These are phyloP conservation scores for Salisapilia sapeloensis DNA, from an alignment of 352 stramenopile genomes.

Conservation along the genomic window DNA sequence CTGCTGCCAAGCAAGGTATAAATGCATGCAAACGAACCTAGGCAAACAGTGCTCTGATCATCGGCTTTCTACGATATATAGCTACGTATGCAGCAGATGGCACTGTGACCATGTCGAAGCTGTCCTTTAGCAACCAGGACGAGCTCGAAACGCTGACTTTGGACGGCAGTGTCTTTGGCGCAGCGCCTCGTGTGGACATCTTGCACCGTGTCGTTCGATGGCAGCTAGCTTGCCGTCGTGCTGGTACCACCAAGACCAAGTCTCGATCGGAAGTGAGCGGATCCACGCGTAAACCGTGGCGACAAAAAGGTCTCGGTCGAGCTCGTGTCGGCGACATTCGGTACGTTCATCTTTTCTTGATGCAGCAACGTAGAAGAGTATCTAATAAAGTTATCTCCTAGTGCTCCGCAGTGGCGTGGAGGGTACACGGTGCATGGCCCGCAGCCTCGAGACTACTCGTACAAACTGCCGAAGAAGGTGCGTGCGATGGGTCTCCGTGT, in stretches of 20 bases:
- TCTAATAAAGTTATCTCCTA: slow-evolving; percentile 1
- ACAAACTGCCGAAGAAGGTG: slow-evolving; percentile 79
- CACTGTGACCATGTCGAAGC: slow-evolving; percentile 46
- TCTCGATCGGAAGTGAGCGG: slow-evolving; percentile 74
- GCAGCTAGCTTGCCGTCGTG: slow-evolving; percentile 68
- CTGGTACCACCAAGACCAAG: slow-evolving; percentile 82
- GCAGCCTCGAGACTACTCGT: slow-evolving; percentile 76
- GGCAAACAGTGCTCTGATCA: neutral
- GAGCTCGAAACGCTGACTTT: slow-evolving; percentile 35
- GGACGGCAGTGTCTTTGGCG: slow-evolving; percentile 55
- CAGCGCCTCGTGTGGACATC: slow-evolving; percentile 67
- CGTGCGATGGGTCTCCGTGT: slow-evolving; percentile 74
- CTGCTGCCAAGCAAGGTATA: slow-evolving; percentile 29
- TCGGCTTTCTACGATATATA: slow-evolving; percentile 1
- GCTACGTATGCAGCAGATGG: slow-evolving; percentile 30
- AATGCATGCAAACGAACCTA: neutral
- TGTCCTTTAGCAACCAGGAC: slow-evolving; percentile 28
- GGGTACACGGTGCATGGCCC: slow-evolving; percentile 74
- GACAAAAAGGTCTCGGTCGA: slow-evolving; percentile 76
- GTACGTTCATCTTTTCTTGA: slow-evolving; percentile 1
- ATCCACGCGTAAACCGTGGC: slow-evolving; percentile 77
- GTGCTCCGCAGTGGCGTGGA: slow-evolving; percentile 70
- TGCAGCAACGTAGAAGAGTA: too few relatives aligned
- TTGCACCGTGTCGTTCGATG: slow-evolving; percentile 79
- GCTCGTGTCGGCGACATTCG: slow-evolving; percentile 77